These are phyloP conservation scores for Selaginella tamariscina DNA, from an alignment of 75 land plant genomes.

Conservation along the genomic window DNA sequence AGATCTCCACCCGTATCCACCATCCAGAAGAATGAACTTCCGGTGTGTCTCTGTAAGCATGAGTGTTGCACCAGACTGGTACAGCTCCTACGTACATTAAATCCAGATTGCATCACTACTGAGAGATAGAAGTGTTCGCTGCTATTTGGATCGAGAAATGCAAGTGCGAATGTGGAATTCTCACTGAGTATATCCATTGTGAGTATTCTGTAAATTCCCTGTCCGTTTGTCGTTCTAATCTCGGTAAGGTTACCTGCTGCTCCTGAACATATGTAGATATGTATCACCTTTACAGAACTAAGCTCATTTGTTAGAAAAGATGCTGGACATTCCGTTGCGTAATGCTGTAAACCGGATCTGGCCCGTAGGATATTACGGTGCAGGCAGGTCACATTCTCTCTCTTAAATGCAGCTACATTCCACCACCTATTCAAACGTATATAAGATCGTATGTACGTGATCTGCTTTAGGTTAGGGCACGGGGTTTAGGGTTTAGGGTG, in stretches of 20 bases:
- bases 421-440: too few relatives aligned
- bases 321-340: neutral
- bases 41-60: neutral
- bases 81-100: neutral
- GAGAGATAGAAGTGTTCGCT: neutral
- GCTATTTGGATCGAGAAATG: neutral
- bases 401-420: neutral
- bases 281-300: neutral
- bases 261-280: neutral
- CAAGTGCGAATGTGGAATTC: neutral
- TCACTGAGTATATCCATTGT: neutral
- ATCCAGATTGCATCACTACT: neutral
- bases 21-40: slow-evolving; percentile 1
- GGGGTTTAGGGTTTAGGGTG: neutral
- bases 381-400: neutral
- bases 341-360: neutral
- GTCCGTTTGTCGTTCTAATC: neutral
- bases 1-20: neutral
- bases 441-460: too few relatives aligned
- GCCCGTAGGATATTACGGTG: neutral
- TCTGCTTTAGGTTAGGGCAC: too few relatives aligned
- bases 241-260: neutral
- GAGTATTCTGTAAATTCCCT: neutral
- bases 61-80: slow-evolving; percentile 1
- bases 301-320: neutral